Conservation (phyloP, 2,329 filamentous ascomycete species). For the Aspergillus sp. region DNA sequence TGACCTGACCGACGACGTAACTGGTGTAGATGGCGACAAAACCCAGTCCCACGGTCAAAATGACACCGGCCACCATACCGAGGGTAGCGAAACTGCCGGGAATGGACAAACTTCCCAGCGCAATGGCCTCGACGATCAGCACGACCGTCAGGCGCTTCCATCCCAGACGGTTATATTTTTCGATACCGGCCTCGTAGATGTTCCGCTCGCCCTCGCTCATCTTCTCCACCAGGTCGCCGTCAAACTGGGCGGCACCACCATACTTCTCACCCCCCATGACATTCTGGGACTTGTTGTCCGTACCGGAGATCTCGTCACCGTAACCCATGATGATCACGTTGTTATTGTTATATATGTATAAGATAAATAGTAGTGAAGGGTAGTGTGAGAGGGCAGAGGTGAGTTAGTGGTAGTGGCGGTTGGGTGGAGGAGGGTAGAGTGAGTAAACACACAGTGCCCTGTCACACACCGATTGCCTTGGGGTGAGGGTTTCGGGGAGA, state of each 20-base stretch:
- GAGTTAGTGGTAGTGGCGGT: not conserved
- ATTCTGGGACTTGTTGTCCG: conserved; percentile 15
- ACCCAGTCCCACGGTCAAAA: conserved; percentile 45
- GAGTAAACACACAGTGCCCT: conserved; percentile 1
- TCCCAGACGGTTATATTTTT: conserved; percentile 39
- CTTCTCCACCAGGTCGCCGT: conserved; percentile 23
- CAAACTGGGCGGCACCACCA: conserved; percentile 17
- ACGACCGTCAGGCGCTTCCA: conserved; percentile 56
- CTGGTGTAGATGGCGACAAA: conserved; percentile 47
- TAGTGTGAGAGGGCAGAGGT: not conserved
- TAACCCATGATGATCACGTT: conserved; percentile 8
- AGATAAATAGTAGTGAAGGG: not conserved
- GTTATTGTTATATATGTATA: not conserved
- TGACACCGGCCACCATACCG: conserved; percentile 50
- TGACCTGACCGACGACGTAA: conserved; percentile 45
- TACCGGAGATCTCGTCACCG: conserved; percentile 17
- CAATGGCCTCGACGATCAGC: conserved; percentile 54
- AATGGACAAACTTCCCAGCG: conserved; percentile 50
- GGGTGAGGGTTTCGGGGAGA: not conserved
- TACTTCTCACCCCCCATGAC: conserved; percentile 9
- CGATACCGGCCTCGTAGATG: conserved; percentile 24
- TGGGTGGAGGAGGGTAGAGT: not conserved
- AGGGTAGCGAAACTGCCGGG: conserved; percentile 50
- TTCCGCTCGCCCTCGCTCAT: conserved; percentile 24
- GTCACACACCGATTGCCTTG: conserved; percentile 9